Percentiles rank a stretch among this genome's conserved stretches.
Conservation (phyloP, 2,329 filamentous ascomycete species). For the Zymoseptoria crescenta region DNA sequence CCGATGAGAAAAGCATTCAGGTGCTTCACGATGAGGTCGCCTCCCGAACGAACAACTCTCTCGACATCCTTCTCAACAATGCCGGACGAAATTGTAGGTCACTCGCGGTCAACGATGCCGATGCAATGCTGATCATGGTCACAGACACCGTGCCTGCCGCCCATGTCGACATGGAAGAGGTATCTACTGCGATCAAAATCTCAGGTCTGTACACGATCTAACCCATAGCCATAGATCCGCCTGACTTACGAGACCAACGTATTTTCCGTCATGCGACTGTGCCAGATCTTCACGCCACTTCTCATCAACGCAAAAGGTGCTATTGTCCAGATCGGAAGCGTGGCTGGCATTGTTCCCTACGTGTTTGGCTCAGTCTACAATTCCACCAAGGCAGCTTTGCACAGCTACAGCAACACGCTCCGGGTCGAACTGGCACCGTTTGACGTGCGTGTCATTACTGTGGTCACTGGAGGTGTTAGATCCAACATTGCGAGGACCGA, state of each 20-base stretch:
- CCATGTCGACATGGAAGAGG: conserved; percentile 44
- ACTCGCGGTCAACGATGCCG: background rate
- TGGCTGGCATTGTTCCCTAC: conserved; percentile 40
- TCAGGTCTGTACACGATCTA: background rate
- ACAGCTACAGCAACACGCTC: conserved; percentile 50
- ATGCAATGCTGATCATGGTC: background rate
- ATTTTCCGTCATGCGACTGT: conserved; percentile 51
- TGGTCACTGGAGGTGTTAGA: conserved; percentile 54
- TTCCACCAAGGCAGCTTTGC: conserved; percentile 52
- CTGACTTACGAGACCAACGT: conserved; percentile 48
- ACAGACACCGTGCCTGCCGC: conserved; percentile 38
- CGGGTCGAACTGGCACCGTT: conserved; percentile 50
- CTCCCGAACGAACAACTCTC: conserved; percentile 40
- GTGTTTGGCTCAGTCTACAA: conserved; percentile 45
- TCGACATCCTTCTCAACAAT: conserved; percentile 55
- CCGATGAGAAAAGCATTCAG: conserved; percentile 42
- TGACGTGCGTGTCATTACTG: conserved; percentile 39
- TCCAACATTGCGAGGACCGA: conserved; percentile 50
- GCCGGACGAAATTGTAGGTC: conserved; percentile 49
- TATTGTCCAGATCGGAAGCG: conserved; percentile 39
- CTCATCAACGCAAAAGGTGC: conserved; percentile 39
- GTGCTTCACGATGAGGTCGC: conserved; percentile 40
- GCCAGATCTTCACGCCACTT: conserved; percentile 49
- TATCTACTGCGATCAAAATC: background rate
- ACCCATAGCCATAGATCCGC: conserved; percentile 23